Evolutionary conservation across 192 early-diverging fungal species (phyloP).

Genomic region (Gaertneriomyces semiglobifer): DNA sequence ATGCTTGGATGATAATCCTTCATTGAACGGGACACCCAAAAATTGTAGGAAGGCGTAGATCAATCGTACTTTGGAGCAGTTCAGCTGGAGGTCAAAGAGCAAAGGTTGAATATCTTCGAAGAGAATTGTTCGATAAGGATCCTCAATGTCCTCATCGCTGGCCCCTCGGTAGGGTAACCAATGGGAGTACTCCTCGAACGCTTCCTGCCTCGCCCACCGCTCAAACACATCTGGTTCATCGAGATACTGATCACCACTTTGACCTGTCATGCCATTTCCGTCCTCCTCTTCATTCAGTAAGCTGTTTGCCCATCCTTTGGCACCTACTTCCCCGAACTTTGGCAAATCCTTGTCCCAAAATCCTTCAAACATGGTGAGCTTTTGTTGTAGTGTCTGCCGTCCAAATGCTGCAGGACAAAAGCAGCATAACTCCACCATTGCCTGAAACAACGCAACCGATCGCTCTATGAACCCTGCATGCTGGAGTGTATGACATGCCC

Average conservation of each 20-base stretch:
- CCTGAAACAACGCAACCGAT: slow-evolving; percentile 43
- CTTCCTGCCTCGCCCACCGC: slow-evolving; percentile 27
- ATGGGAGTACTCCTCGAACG: slow-evolving; percentile 12
- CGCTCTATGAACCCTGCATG: slow-evolving; percentile 42
- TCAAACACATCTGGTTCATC: slow-evolving; percentile 29
- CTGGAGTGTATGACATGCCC: slow-evolving; percentile 26
- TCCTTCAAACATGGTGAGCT: slow-evolving; percentile 40
- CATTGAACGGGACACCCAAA: slow-evolving; percentile 28
- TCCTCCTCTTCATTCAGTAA: slow-evolving; percentile 20
- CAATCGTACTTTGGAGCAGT: slow-evolving; percentile 16
- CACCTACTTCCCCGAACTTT: slow-evolving; percentile 42
- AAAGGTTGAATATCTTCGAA: slow-evolving; percentile 37
- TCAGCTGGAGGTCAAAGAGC: slow-evolving; percentile 29
- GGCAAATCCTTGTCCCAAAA: slow-evolving; percentile 51
- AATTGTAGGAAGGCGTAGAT: slow-evolving; percentile 35
- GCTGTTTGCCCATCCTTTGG: slow-evolving; percentile 34
- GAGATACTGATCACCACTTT: neutral
- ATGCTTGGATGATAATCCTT: slow-evolving; percentile 28
- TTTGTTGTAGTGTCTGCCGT: slow-evolving; percentile 23
- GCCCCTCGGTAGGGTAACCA: slow-evolving; percentile 32
- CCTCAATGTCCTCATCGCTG: slow-evolving; percentile 22
- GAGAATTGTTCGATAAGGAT: slow-evolving; percentile 40
- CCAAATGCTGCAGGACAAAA: slow-evolving; percentile 44
- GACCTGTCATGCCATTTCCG: neutral
- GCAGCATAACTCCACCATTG: slow-evolving; percentile 45